phyloP scores from a whole-genome alignment of 371 early-diverging fungal species.

The Apophysomyces trapeziformis region DNA sequence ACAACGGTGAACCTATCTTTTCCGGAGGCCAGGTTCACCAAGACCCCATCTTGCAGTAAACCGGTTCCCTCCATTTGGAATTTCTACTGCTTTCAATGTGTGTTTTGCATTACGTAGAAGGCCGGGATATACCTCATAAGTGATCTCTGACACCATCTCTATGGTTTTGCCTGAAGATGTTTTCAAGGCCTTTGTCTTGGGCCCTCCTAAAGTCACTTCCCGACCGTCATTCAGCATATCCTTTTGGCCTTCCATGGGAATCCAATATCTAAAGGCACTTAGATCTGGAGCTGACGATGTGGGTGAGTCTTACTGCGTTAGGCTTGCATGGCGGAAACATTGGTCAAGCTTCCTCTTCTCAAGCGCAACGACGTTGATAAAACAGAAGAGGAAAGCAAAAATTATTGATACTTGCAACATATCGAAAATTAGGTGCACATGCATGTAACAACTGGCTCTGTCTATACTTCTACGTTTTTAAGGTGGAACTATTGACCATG shows the following conservation, averaged over 20 bases:
- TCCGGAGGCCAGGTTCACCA: constrained; percentile 33
- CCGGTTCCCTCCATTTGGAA: constrained; percentile 45
- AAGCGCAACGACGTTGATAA: neutral
- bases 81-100: constrained; percentile 16
- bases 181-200: constrained; percentile 24
- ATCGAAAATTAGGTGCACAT: neutral
- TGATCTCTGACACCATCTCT: constrained; percentile 29
- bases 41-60: constrained; percentile 24
- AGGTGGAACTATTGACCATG: no score
- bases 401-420: neutral
- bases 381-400: neutral
- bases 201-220: constrained; percentile 22
- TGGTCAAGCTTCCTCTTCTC: neutral
- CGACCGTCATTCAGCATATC: constrained; percentile 31
- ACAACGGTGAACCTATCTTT: constrained; percentile 24
- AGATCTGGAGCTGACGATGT: neutral
- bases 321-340: neutral
- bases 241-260: constrained; percentile 33
- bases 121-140: constrained; percentile 24
- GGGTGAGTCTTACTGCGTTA: neutral
- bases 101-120: neutral
- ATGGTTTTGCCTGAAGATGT: constrained; percentile 24
- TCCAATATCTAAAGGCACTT: constrained; percentile 28
- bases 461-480: no score
- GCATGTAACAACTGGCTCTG: no score